phyloP scores from a whole-genome alignment of 2,329 filamentous ascomycete genomes.

The Cercospora sp. region DNA sequence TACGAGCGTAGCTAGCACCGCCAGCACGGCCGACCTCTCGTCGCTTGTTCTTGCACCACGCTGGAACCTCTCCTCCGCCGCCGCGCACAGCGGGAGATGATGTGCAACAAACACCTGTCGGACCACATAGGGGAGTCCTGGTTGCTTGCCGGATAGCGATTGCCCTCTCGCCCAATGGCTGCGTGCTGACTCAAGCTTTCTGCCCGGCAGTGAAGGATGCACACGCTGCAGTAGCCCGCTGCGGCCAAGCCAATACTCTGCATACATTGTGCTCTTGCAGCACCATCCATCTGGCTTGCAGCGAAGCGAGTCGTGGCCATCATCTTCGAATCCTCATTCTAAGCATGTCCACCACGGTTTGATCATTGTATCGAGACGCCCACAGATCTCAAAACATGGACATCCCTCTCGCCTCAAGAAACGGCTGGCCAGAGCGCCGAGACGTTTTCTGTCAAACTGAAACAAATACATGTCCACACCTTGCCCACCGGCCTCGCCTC shows the following conservation, averaged over 20 bases:
- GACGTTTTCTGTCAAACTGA: conserved; percentile 4
- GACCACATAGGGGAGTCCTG: not conserved
- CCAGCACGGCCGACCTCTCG: not conserved
- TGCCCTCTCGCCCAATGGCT: not conserved
- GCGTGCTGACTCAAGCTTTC: conserved; percentile 1
- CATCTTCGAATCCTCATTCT: not conserved
- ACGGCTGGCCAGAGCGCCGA: not conserved
- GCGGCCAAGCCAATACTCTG: not conserved
- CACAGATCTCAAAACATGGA: not conserved
- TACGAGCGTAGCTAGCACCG: not conserved
- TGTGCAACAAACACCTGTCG: not conserved
- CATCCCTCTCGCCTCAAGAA: not conserved
- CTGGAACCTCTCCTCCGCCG: not conserved
- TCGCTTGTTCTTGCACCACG: not conserved
- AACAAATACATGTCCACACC: not conserved
- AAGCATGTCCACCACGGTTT: not conserved
- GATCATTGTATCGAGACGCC: not conserved
- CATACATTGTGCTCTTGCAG: not conserved
- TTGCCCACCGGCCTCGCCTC: not conserved
- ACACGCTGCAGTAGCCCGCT: not conserved
- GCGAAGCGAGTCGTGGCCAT: not conserved
- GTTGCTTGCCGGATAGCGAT: not conserved
- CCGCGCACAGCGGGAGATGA: conserved; percentile 4
- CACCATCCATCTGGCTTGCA: not conserved
- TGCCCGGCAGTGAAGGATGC: not conserved